Base-by-base conservation (phyloP, 306 rosid genomes). In the Oemleria cerasiformis region DNA sequence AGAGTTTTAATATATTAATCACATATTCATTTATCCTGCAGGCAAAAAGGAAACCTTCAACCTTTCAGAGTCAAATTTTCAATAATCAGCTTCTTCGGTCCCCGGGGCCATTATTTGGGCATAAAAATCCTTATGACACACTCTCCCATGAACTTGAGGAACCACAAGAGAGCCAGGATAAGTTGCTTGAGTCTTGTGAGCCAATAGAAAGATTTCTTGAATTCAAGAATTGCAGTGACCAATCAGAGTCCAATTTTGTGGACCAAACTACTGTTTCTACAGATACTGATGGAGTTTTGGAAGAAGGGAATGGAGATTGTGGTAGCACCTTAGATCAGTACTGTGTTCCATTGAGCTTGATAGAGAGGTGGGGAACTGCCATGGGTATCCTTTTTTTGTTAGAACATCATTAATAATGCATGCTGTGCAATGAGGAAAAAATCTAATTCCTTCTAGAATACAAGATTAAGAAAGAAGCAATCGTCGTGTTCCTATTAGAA, bases 361-460 rank as follows among this genome's bases (percentile, higher is more conserved):
- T 94, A 76, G 99, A 94, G 82, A 86, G 96, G 77, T 94, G 97
- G 97, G 99, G 97, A 75, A 91, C 86, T 88, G 96, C 91, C 43
- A 88, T 91, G 99, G 97, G 97, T 94, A 94, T 94, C 99, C 97
- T 84, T 88, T n/a, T 68, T 47, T 77, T 44, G 10, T 73, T 13
- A 51, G 57, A 57, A 36, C 68, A 39, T 74, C 34, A 6, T 30
- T 1, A 30, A 30, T 30, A 30, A 7, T n/a, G 44, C 12, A 67
- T 68, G 36, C 36, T 23, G 51, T 36, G 56, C 38, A 50, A n/a
- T 49, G 19, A 34, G 21, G 43, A 34, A 59, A 14, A 21, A 12
- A 4, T 59, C 20, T 1, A 5, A 40, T 51, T 38, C 49, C 1
- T 41, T 20, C 19, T 50, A 17, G 21, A 67, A 23, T 44, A 16